Base-by-base conservation (phyloP, 257 asterid genomes). In the Jaltomata sinuosa region DNA sequence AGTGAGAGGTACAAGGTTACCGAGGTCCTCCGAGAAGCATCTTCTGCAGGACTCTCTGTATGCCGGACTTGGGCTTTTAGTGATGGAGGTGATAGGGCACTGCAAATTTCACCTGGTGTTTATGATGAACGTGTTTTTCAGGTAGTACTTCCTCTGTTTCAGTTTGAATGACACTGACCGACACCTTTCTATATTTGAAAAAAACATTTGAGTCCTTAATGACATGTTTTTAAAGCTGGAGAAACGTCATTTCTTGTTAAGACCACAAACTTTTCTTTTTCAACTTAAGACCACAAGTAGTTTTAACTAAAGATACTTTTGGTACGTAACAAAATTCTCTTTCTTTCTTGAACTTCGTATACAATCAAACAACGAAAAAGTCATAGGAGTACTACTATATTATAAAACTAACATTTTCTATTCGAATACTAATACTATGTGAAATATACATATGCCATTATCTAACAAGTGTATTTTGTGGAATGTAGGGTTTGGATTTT, bases 41-140 rank as follows among this genome's bases (percentile, higher is more conserved):
- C 93, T 1, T 84, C 84, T 27, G 84, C 86, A 8, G 94, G 93
- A n/a, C 89, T 93, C 82, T 85, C 89, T 3, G 88, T 92, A 1
- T 94, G 90, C 0, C 84, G 95, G 22, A 89, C 93, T 12, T 93
- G 95, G 95, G 95, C 95, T 34, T 93, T 93, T 31, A 90, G 91
- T 5, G 94, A 92, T 8, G 97, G 94, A 8, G 92, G 94, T 5
- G 81, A 89, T 64, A 88, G 80, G 9, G 89, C 94, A 3, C 67
- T 91, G 2, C 95, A 92, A 55, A 83, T 45, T 2, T 85, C 92
- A 40, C 93, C 95, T 0, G 93, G 92, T 12, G 40, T 34, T 0
- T 93, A 91, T 32, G 84, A 91, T 42, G 93, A 91, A 83, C 86
- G 87, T 34, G 87, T 91, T 87, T 93, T 93, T 49, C 82, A 90